Percentiles rank a stretch among this genome's conserved stretches.
These are phyloP conservation scores for Parachaetomium inaequale DNA, from an alignment of 495 filamentous ascomycete species.

Conservation along the genomic window DNA sequence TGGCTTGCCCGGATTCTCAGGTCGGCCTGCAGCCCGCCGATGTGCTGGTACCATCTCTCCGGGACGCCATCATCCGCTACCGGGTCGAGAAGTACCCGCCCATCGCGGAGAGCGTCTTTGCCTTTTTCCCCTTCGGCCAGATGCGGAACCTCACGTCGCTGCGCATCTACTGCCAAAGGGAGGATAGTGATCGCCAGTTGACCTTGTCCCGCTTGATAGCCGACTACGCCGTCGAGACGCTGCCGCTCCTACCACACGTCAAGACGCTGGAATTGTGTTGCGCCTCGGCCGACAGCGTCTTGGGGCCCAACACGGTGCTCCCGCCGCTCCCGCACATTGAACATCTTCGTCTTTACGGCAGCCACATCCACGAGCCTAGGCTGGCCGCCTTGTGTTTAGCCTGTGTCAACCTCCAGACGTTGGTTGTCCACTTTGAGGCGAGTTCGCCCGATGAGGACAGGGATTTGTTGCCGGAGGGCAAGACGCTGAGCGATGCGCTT, in stretches of 20 bases:
- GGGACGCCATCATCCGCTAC: conserved; percentile 20
- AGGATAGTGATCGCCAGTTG: conserved; percentile 25
- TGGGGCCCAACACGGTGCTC: conserved; percentile 12
- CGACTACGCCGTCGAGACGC: conserved; percentile 25
- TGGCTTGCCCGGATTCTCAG: conserved; percentile 32
- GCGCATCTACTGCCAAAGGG: conserved; percentile 36
- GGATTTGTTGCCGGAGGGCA: conserved; percentile 30
- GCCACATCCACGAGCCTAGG: conserved; percentile 31
- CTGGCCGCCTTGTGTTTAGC: conserved; percentile 30
- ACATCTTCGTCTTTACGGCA: conserved; percentile 34
- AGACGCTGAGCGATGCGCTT: conserved; percentile 31
- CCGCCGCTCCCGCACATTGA: conserved; percentile 31
- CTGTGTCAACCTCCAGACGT: conserved; percentile 29
- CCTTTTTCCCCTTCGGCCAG: conserved; percentile 20
- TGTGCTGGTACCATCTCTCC: conserved; percentile 4
- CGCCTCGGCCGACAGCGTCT: conserved; percentile 23
- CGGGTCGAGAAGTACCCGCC: conserved; percentile 3
- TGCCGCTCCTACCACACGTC: conserved; percentile 23
- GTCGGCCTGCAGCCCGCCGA: conserved; percentile 15
- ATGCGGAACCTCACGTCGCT: conserved; percentile 24
- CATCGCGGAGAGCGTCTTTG: conserved; percentile 1
- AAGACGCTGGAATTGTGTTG: conserved; percentile 36
- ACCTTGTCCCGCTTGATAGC: conserved; percentile 28
- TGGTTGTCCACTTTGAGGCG: conserved; percentile 35
- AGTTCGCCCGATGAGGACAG: conserved; percentile 31